Conservation (phyloP, 1,284 basidiomycete genomes). For the Grifola frondosa region DNA sequence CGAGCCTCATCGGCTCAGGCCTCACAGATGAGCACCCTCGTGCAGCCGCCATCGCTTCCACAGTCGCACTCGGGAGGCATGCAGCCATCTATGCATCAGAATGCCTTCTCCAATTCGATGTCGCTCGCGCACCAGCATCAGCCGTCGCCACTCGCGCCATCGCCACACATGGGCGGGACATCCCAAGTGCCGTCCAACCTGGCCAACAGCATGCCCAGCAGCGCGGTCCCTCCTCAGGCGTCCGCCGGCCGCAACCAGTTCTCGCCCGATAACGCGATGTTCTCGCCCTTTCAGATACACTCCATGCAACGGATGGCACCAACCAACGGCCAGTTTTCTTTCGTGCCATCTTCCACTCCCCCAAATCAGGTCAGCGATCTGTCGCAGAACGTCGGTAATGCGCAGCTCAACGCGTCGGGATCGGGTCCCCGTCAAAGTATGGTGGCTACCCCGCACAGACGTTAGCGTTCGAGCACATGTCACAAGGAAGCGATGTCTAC, state of each 20-base stretch:
- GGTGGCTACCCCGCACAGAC: conserved; percentile 64
- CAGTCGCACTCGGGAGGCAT: conserved; percentile 39
- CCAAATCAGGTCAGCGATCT: conserved; percentile 43
- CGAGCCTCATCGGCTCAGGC: conserved; percentile 41
- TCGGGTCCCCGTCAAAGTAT: conserved; percentile 42
- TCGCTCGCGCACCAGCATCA: conserved; percentile 37
- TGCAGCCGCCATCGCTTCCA: conserved; percentile 44
- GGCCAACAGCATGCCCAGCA: conserved; percentile 12
- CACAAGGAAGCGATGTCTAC: conserved; percentile 31
- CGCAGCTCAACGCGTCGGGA: conserved; percentile 19
- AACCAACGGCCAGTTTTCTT: conserved; percentile 37
- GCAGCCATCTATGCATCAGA: conserved; percentile 36
- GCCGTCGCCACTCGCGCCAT: conserved; percentile 20
- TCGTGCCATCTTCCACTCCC: conserved; percentile 43
- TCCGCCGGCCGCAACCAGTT: conserved; percentile 36
- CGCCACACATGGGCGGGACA: conserved; percentile 20
- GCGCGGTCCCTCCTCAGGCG: conserved; percentile 33
- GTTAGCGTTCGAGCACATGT: conserved; percentile 52
- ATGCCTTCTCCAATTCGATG: conserved; percentile 42
- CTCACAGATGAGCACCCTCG: conserved; percentile 51
- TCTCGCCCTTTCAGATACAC: conserved; percentile 42
- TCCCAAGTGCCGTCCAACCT: conserved; percentile 22
- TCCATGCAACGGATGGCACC: conserved; percentile 45
- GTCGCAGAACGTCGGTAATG: conserved; percentile 27
- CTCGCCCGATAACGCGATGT: conserved; percentile 46